phyloP scores from a whole-genome alignment of 352 stramenopile genomes.

The Bremia lactucae region DNA sequence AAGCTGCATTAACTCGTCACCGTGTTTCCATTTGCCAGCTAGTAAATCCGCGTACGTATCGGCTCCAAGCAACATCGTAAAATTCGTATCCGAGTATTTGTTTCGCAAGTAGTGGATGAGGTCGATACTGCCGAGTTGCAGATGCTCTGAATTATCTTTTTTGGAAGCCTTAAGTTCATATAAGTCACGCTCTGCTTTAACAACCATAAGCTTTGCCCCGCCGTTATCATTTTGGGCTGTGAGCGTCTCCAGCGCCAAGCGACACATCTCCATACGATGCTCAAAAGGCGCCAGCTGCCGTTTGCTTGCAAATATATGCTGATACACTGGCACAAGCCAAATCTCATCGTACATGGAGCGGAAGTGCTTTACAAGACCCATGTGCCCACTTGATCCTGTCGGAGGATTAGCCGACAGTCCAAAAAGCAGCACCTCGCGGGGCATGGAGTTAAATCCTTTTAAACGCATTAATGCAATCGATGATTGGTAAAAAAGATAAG shows the following conservation, averaged over 20 bases:
- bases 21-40: slow-evolving; percentile 80
- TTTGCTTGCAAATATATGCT: slow-evolving; percentile 83
- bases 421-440: slow-evolving; percentile 62
- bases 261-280: slow-evolving; percentile 64
- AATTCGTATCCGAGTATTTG: slow-evolving; percentile 36
- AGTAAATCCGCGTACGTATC: slow-evolving; percentile 80
- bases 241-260: slow-evolving; percentile 39
- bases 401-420: slow-evolving; percentile 81
- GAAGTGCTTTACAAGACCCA: slow-evolving; percentile 65
- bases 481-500: not conserved
- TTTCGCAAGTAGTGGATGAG: slow-evolving; percentile 42
- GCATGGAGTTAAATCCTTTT: not conserved
- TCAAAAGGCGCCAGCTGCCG: slow-evolving; percentile 59
- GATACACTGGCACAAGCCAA: slow-evolving; percentile 84
- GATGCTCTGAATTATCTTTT: slow-evolving; percentile 14
- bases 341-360: slow-evolving; percentile 66
- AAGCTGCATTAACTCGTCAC: slow-evolving; percentile 54
- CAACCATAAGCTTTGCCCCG: slow-evolving; percentile 34
- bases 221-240: not conserved
- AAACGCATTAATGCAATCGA: not conserved
- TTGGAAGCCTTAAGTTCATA: slow-evolving; percentile 30
- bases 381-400: slow-evolving; percentile 57
- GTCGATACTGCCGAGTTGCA: slow-evolving; percentile 67
- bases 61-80: slow-evolving; percentile 67
- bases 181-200: slow-evolving; percentile 57